phyloP scores from a whole-genome alignment of 208 protist species.

The Wallacemonas rigidus region DNA sequence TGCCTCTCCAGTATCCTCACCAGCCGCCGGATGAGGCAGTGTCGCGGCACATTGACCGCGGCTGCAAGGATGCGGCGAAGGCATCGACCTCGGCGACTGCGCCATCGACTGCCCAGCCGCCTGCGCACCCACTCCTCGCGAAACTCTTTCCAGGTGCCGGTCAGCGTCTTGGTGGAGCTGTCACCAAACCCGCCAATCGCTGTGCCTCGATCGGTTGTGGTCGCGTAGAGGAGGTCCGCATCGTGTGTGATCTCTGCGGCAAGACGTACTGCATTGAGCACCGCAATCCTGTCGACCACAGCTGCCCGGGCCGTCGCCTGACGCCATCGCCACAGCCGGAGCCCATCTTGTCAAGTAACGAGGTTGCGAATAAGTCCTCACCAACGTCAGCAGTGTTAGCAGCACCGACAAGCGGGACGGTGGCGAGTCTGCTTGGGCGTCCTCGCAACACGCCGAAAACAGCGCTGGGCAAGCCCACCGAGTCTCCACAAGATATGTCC shows the following conservation, averaged over 20 bases:
- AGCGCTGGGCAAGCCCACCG: conserved; percentile 67
- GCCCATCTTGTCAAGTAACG: neutral
- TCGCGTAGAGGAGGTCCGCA: conserved; percentile 31
- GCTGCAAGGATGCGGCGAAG: conserved; percentile 42
- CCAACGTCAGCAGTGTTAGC: neutral
- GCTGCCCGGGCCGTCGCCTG: conserved; percentile 32
- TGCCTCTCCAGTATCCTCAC: conserved; percentile 53
- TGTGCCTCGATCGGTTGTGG: conserved; percentile 55
- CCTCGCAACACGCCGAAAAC: conserved; percentile 55
- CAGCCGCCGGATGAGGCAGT: conserved; percentile 72
- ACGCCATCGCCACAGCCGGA: conserved; percentile 14
- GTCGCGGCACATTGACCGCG: conserved; percentile 74
- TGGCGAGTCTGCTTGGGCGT: conserved; percentile 35
- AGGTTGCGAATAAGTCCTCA: neutral
- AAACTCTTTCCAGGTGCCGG: conserved; percentile 8
- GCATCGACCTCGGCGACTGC: neutral
- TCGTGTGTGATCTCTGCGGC: conserved; percentile 71
- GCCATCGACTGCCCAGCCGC: neutral
- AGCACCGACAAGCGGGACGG: neutral
- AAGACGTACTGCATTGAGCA: conserved; percentile 79
- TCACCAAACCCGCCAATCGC: conserved; percentile 27
- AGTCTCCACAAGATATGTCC: conserved; percentile 49
- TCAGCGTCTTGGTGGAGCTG: conserved; percentile 8
- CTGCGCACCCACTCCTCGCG: neutral
- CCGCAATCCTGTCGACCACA: conserved; percentile 52